These are phyloP conservation scores for Saccharum hybrid DNA, from an alignment of 202 grass and related monocot species.

Conservation along the genomic window DNA sequence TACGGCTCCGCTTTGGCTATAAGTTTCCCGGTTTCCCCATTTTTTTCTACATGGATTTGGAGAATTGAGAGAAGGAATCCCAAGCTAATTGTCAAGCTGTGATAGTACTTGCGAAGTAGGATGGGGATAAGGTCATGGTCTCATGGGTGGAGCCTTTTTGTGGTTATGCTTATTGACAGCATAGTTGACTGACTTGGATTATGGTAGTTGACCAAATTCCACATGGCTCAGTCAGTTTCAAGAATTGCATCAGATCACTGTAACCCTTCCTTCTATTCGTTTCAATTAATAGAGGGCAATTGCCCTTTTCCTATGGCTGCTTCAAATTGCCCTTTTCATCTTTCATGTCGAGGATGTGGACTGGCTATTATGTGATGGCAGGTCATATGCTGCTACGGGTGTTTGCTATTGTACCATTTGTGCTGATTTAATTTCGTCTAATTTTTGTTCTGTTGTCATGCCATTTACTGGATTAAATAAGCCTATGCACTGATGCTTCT, in stretches of 20 bases:
- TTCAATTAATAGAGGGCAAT: background rate
- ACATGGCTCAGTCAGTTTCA: background rate
- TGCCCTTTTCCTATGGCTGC: background rate
- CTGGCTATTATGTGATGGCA: background rate
- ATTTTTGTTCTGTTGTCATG: background rate
- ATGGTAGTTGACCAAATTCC: background rate
- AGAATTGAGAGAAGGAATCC: background rate
- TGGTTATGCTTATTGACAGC: background rate
- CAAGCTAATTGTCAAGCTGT: background rate
- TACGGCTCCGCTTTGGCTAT: background rate
- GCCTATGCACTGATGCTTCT: conserved; percentile 7
- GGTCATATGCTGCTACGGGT: conserved; percentile 4
- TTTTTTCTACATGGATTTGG: background rate
- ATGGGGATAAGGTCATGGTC: background rate
- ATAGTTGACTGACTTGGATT: background rate
- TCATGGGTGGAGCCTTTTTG: background rate
- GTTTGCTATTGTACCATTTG: background rate
- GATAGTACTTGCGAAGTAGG: background rate
- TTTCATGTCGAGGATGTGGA: background rate
- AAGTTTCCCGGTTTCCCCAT: background rate
- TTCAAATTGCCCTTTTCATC: background rate
- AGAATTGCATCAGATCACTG: conserved; percentile 16
- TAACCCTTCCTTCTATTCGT: background rate
- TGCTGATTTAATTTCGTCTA: background rate
- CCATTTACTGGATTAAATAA: background rate